Evolutionary conservation across 2,329 filamentous ascomycete genomes (phyloP), one percentile per base, ranked within the genome.

Genomic region (Grosmannia huntii): DNA sequence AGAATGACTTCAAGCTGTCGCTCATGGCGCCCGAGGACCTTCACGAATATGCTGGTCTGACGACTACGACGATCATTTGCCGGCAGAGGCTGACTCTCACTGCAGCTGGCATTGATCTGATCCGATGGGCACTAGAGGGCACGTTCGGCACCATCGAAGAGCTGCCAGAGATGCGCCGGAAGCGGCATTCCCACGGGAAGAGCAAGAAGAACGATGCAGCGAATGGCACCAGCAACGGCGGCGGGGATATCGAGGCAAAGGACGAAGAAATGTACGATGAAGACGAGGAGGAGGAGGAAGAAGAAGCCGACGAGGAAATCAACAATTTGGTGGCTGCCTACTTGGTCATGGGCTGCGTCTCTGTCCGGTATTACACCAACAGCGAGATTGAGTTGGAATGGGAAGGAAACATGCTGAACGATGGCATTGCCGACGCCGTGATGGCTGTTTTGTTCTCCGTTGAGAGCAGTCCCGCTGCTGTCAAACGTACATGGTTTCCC

Each of bases 321-420:
- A 84, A 88, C 62, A 83, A 88, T 64, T 69, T 82, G 60, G 69
- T 81, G 60, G 73, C 81, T 56, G 74, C 80, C 4, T 85, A 85
- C 65, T 73, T 84, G 31, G 83, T 99, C 66, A 97, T 99, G 92
- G 92, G 90, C 62, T 94, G 88, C 70, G 84, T 96, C 31, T 83
- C 83, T 9, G 84, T 97, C n/a, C 82, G 85, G 23, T 90, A 94
- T 71, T 81, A 81, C 62, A 81, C 77, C 61, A 85, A 83, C 64
- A 88, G 91, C 58, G 86, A 94, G 67, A 82, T 96, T 6, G 90
- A 95, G 69, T 77, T 97, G 3, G 90, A 96, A 72, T 99, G 94
- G 94, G 92, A 97, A 70, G 94, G 91, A 59, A 99, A 97, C 69
- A 88, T 96, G 75, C 85, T 96, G 67, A 99, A 97, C 70, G 94